These are phyloP conservation scores for Pelagophyceae sp. DNA, from an alignment of 352 stramenopile genomes.

Conservation along the genomic window DNA sequence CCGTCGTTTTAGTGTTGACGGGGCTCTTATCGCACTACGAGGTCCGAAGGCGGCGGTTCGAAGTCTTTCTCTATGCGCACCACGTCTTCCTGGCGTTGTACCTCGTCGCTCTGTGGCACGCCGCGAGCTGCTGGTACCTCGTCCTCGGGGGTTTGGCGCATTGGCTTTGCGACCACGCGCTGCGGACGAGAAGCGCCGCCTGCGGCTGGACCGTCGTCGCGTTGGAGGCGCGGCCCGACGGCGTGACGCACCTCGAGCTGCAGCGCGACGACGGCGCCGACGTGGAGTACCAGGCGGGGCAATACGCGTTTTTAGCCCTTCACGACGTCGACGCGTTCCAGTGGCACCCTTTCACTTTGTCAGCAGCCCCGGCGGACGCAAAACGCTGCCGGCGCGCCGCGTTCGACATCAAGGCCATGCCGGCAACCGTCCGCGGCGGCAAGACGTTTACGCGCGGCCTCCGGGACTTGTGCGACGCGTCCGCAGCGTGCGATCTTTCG, in stretches of 20 bases:
- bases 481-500: not conserved
- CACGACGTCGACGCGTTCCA: conserved; percentile 59
- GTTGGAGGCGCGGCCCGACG: not conserved
- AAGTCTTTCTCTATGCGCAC: conserved; percentile 73
- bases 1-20: conserved; percentile 53
- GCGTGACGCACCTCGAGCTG: conserved; percentile 11
- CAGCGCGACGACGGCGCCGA: not conserved
- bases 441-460: conserved; percentile 28
- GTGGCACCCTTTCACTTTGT: conserved; percentile 78
- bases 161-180: conserved; percentile 26
- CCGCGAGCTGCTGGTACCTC: conserved; percentile 31
- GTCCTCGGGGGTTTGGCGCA: conserved; percentile 24
- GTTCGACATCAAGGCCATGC: conserved; percentile 34
- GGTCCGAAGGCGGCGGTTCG: conserved; percentile 63
- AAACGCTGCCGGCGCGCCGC: not conserved
- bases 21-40: conserved; percentile 57
- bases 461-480: not conserved
- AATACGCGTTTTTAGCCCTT: conserved; percentile 70
- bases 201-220: not conserved
- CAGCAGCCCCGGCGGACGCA: conserved; percentile 58
- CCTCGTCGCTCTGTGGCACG: conserved; percentile 29
- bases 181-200: not conserved
- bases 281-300: conserved; percentile 31
- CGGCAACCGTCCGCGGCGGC: conserved; percentile 2
- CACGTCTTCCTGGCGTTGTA: conserved; percentile 63